Evolutionary conservation across 306 rosid species (phyloP).

Genomic region (Begonia peltatifolia): DNA sequence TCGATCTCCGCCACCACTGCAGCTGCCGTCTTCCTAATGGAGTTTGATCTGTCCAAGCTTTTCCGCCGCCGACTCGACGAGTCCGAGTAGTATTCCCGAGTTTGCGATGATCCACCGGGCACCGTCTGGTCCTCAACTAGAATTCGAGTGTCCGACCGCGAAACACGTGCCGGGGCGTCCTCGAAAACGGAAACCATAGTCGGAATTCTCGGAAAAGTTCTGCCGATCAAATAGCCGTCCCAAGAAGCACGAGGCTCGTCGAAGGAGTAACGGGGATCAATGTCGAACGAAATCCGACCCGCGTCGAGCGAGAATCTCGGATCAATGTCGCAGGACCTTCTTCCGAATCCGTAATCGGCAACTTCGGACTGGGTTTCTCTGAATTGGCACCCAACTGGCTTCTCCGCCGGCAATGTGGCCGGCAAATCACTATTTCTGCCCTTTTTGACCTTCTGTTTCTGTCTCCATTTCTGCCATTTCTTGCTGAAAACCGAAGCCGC

Average conservation of each 20-base stretch:
- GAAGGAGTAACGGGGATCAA: conserved; percentile 64
- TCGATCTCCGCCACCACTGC: conserved; percentile 96
- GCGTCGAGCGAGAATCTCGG: conserved; percentile 72
- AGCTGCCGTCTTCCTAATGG: conserved; percentile 74
- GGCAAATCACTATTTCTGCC: conserved; percentile 61
- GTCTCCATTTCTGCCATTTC: conserved; percentile 94
- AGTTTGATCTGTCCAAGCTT: conserved; percentile 85
- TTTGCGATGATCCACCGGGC: conserved; percentile 82
- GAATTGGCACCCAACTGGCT: conserved; percentile 86
- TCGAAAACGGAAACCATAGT: conserved; percentile 87
- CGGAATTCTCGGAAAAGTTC: conserved; percentile 66
- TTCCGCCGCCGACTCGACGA: conserved; percentile 68
- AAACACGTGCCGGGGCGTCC: conserved; percentile 46
- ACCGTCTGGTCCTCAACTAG: conserved; percentile 55
- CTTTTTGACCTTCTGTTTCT: conserved; percentile 85
- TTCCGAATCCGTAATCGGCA: conserved; percentile 89
- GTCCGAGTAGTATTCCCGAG: conserved; percentile 72
- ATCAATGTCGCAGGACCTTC: conserved; percentile 93
- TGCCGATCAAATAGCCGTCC: conserved; percentile 75
- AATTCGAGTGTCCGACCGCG: conserved; percentile 57
- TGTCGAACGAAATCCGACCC: conserved; percentile 61
- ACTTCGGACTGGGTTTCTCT: conserved; percentile 97
- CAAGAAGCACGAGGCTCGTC: conserved; percentile 97
- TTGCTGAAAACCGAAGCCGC: conserved; percentile 99
- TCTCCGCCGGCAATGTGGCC: conserved; percentile 75